Evolutionary conservation across 2,329 filamentous ascomycete genomes (phyloP), one percentile per base, ranked within the genome.

Genomic region (Diaporthe ilicicola): DNA sequence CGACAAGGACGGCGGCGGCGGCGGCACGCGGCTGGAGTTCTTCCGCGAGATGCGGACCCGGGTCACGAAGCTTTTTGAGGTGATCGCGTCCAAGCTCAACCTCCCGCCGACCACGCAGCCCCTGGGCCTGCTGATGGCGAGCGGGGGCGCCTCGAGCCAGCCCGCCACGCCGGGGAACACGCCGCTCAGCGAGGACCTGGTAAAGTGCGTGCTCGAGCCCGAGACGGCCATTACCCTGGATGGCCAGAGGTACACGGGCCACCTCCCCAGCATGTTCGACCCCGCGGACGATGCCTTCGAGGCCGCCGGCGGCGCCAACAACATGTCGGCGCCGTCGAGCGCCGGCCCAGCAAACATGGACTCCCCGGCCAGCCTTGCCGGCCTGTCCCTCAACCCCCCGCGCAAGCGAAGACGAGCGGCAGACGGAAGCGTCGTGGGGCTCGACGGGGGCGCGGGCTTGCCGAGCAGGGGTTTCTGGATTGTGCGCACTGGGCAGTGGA

Each of bases 41-140:
- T 89, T 93, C 75, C 89, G 90, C 17, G 88, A 92, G 56, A 89
- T 91, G 6, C 92, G 92, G 74, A 86, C 89, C 13, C 88, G 93
- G 66, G 86, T 98, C 22, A 87, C 90, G 0, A 91, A 90, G 68
- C 84, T 98, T 7, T 89, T 97, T 74, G 91, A 94, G 75, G 91
- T 97, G 10, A 87, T 97, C n/a, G 90, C 92, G 2, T 91, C 91
- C 42, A 97, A 95, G 79, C 88, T 96, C 75, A 92, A 91, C 73
- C 80, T 94, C 7, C 89, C 92, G 13, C 83, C 84, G 0, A 87
- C 86, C 0, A 86, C 84, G 0, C 84, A 88, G 71, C 89, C 92
- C 0, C 80, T 93, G 1, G 91, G 92, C 9, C 82, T 93, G 46
- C 85, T 93, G 79, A 91, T 93, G 88, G 83, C 88, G 59, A 85